These are phyloP conservation scores for Niveomyces coronatus DNA, from an alignment of 2,329 filamentous ascomycete species.

Conservation along the genomic window DNA sequence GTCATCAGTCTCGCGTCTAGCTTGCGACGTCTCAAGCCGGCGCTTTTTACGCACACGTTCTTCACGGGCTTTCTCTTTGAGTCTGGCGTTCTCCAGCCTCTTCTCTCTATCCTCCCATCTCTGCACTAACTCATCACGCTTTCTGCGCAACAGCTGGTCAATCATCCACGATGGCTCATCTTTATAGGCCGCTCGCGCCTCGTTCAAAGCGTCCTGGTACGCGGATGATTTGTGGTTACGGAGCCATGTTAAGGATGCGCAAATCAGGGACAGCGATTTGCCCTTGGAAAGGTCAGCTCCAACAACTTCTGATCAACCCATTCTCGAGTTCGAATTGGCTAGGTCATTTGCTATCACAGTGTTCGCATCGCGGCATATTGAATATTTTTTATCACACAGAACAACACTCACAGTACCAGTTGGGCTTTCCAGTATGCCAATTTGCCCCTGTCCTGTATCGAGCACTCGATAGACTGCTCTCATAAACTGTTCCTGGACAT, in stretches of 20 bases:
- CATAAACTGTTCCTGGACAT: constrained; percentile 86
- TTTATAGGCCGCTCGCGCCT: constrained; percentile 33
- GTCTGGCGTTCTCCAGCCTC: constrained; percentile 55
- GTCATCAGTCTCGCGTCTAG: constrained; percentile 16
- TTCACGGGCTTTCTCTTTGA: constrained; percentile 50
- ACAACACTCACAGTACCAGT: constrained; percentile 55
- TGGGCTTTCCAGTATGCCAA: constrained; percentile 88
- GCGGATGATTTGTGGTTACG: constrained; percentile 60
- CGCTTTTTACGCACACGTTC: constrained; percentile 37
- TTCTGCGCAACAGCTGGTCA: constrained; percentile 62
- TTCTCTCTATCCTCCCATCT: constrained; percentile 64
- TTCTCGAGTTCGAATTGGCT: neutral
- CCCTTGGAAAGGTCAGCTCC: constrained; percentile 41
- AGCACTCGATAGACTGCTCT: constrained; percentile 68
- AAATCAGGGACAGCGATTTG: constrained; percentile 87
- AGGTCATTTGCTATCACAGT: neutral
- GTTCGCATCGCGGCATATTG: no score
- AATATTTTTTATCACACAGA: neutral
- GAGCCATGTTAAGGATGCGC: constrained; percentile 83
- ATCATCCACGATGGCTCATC: constrained; percentile 81
- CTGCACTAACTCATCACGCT: constrained; percentile 53
- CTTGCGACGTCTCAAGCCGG: constrained; percentile 27
- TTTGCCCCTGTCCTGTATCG: constrained; percentile 56
- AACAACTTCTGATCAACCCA: neutral
- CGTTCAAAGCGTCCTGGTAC: constrained; percentile 43